Evolutionary conservation across 225 moss, liverwort and hornwort genomes (phyloP).

Genomic region (Sphagnum tenellum): DNA sequence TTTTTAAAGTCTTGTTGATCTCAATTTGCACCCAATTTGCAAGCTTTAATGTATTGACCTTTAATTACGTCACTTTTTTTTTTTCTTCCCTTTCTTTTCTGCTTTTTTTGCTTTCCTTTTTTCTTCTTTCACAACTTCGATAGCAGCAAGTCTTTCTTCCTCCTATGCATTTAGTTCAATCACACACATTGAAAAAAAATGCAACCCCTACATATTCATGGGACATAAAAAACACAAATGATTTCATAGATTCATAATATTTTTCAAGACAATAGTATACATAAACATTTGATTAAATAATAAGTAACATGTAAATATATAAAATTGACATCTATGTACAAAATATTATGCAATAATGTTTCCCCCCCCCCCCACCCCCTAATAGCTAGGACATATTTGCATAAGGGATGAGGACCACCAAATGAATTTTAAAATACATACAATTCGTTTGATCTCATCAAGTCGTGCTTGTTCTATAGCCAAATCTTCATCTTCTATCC

Average conservation of each 20-base stretch:
- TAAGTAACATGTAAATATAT: no score
- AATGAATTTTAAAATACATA: constrained; percentile 6
- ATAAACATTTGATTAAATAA: no score
- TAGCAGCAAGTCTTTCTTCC: constrained; percentile 36
- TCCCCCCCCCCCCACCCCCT: no score
- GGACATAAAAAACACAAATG: no score
- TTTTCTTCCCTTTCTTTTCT: constrained; percentile 23
- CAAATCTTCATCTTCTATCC: constrained; percentile 66
- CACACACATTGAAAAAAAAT: not conserved
- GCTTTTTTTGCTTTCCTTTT: constrained; percentile 31
- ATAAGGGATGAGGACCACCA: not conserved
- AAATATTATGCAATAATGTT: not conserved
- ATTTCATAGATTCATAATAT: no score
- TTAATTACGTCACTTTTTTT: not conserved
- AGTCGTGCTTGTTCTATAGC: constrained; percentile 31
- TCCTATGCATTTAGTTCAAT: constrained; percentile 18
- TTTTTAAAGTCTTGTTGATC: no score
- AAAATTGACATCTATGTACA: no score
- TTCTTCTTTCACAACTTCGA: constrained; percentile 17
- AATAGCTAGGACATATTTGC: no score
- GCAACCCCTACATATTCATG: not conserved
- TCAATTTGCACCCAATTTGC: no score
- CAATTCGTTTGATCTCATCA: constrained; percentile 50
- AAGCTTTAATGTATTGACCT: no score
- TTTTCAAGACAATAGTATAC: no score